Evolutionary conservation across 2,329 filamentous ascomycete genomes (phyloP).

Genomic region (Bipolaris gigantea): DNA sequence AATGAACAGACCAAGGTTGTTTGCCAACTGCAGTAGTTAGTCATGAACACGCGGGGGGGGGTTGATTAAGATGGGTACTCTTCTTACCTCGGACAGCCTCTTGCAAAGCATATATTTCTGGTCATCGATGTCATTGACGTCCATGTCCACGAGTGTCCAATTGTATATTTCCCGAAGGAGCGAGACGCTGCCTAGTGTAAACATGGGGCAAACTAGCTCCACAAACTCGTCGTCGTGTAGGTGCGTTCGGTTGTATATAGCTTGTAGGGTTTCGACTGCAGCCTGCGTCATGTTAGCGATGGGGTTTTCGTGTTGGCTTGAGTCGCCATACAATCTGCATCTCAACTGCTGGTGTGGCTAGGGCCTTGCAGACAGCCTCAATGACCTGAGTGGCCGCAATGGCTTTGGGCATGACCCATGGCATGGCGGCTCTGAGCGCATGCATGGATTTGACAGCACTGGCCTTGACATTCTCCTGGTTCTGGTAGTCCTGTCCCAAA

Average conservation of each 20-base stretch:
- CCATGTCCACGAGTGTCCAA: conserved; percentile 77
- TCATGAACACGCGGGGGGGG: conserved; percentile 13
- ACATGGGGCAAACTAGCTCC: conserved; percentile 77
- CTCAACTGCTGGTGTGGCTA: conserved; percentile 42
- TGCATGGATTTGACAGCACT: conserved; percentile 77
- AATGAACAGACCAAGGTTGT: conserved; percentile 80
- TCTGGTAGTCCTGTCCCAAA: conserved; percentile 65
- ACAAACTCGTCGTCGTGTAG: conserved; percentile 78
- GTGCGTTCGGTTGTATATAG: conserved; percentile 73
- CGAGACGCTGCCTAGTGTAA: conserved; percentile 68
- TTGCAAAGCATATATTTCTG: conserved; percentile 91
- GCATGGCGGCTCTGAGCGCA: conserved; percentile 75
- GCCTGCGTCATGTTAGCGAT: conserved; percentile 37
- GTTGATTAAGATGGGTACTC: conserved; percentile 13
- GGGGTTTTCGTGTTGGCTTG: not conserved
- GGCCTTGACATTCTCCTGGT: conserved; percentile 66
- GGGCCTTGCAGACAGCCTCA: conserved; percentile 44
- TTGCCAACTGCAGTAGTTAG: conserved; percentile 66
- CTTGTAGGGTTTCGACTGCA: conserved; percentile 79
- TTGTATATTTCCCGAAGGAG: conserved; percentile 74
- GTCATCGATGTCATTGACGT: conserved; percentile 82
- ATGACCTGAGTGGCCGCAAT: conserved; percentile 59
- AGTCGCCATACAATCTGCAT: conserved; percentile 38
- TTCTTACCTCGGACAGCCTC: conserved; percentile 82
- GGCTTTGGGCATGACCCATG: conserved; percentile 85